phyloP scores from a whole-genome alignment of 2,329 filamentous ascomycete species.

The Monascus ruber region DNA sequence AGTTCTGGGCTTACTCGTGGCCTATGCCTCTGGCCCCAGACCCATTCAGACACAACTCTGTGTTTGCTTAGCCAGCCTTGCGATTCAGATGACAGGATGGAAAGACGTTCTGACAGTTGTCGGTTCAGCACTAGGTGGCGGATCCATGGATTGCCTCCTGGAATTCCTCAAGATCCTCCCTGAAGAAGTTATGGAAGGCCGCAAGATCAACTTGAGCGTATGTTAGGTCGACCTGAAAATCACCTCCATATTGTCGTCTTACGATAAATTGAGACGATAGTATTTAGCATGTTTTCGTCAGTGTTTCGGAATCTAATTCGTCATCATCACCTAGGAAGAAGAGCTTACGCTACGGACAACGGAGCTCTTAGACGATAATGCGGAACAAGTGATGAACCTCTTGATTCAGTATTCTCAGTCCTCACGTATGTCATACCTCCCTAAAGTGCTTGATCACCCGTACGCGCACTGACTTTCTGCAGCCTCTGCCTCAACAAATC shows the following conservation, averaged over 20 bases:
- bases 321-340: constrained; percentile 64
- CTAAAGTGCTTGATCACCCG: constrained; percentile 1
- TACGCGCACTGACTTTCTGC: constrained; percentile 12
- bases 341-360: constrained; percentile 75
- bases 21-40: constrained; percentile 71
- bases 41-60: constrained; percentile 81
- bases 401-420: constrained; percentile 86
- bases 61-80: constrained; percentile 85
- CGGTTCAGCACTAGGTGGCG: constrained; percentile 58
- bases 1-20: constrained; percentile 67
- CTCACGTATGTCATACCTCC: constrained; percentile 49
- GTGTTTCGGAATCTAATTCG: constrained; percentile 37
- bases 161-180: constrained; percentile 95
- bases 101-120: constrained; percentile 81
- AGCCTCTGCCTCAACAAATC: constrained; percentile 73
- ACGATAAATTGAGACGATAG: too few relatives aligned
- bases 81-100: constrained; percentile 93
- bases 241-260: constrained; percentile 22
- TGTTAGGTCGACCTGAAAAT: constrained; percentile 50
- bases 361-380: constrained; percentile 85
- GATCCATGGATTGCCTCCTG: constrained; percentile 73
- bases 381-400: constrained; percentile 72
- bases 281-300: constrained; percentile 7
- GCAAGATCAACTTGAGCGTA: constrained; percentile 99
- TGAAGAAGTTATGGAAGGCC: constrained; percentile 97